phyloP scores from a whole-genome alignment of 1,139 yeast species.

The Hansenula sp. region DNA sequence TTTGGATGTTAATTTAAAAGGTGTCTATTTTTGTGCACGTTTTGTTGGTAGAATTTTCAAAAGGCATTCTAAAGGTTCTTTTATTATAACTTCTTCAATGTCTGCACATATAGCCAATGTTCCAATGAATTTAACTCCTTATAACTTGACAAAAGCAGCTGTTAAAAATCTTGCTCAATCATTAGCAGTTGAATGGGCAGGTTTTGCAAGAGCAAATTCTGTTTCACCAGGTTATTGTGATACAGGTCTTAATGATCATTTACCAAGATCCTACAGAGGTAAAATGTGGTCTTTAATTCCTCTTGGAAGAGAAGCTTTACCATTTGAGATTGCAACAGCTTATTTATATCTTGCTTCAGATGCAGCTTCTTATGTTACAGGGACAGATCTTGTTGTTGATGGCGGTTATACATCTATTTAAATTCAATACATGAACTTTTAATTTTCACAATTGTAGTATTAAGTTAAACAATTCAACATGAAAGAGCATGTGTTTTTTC shows the following conservation, averaged over 20 bases:
- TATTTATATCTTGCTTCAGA: slow-evolving; percentile 77
- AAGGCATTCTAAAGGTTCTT: slow-evolving; percentile 63
- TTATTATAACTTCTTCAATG: slow-evolving; percentile 82
- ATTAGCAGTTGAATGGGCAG: slow-evolving; percentile 83
- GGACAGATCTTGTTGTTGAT: slow-evolving; percentile 72
- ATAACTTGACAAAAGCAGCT: slow-evolving; percentile 86
- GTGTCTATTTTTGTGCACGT: slow-evolving; percentile 72
- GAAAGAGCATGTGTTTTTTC: not conserved
- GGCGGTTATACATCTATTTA: slow-evolving; percentile 62
- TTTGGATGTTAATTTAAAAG: slow-evolving; percentile 63
- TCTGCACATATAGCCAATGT: slow-evolving; percentile 81
- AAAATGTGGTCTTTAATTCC: slow-evolving; percentile 70
- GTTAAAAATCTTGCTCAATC: slow-evolving; percentile 71
- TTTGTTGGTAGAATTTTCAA: slow-evolving; percentile 64
- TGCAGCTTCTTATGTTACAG: slow-evolving; percentile 78
- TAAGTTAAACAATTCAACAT: too few relatives aligned
- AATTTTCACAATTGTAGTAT: too few relatives aligned
- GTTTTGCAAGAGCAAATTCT: slow-evolving; percentile 77
- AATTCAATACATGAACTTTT: slow-evolving; percentile 20
- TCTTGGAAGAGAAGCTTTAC: slow-evolving; percentile 69
- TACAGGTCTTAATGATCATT: slow-evolving; percentile 62
- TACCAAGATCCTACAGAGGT: slow-evolving; percentile 43
- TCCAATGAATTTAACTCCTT: slow-evolving; percentile 82
- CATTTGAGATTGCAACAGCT: slow-evolving; percentile 79
- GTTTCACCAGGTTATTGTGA: slow-evolving; percentile 80